Evolutionary conservation across 192 early-diverging fungal species (phyloP), one percentile per base, ranked within the genome.

Genomic region (Coemansia sp.): DNA sequence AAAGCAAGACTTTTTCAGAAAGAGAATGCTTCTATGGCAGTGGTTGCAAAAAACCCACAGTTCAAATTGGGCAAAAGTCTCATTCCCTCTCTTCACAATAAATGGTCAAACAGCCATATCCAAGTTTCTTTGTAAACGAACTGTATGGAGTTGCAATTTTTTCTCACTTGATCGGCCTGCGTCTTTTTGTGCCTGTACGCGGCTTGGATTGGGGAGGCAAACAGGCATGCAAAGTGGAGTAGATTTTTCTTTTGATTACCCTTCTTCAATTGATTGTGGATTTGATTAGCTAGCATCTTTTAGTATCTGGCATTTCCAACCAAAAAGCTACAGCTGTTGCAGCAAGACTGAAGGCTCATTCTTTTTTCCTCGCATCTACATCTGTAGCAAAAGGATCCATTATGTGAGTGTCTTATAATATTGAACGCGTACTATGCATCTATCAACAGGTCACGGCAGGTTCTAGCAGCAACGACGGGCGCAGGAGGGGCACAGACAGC

Each of bases 31-130:
- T 17, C 50, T 53, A 22, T 49, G 14, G 2, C 48, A 17, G 32
- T 32, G 32, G 48, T n/a, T 49, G 13, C 16, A n/a, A 6, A n/a
- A n/a, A 6, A 94, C 96, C 69, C 98, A 98, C 88, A 72, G 48
- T 16, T n/a, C 20, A 12, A 53, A 53, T 53, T 53, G 7, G 32
- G 0, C 50, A 6, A 53, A 22, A 22, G 84, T 70, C 83, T 97
- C 83, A 32, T 32, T 32, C 32, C 32, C 2, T 32, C 32, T 32
- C 32, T 32, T 4, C 32, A 32, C 32, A 32, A 32, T 4, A 32
- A 32, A 32, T 32, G 2, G 32, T 32, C 32, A 32, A 22, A n/a
- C 50, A 53, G 17, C 50, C 19, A 22, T 53, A 22, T 22, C 16
- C 48, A 90, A 94, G 89, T 97, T 97, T n/a, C n/a, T 50, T 50